These are phyloP conservation scores for Vigna trinervia DNA, from an alignment of 306 rosid species.

Conservation along the genomic window DNA sequence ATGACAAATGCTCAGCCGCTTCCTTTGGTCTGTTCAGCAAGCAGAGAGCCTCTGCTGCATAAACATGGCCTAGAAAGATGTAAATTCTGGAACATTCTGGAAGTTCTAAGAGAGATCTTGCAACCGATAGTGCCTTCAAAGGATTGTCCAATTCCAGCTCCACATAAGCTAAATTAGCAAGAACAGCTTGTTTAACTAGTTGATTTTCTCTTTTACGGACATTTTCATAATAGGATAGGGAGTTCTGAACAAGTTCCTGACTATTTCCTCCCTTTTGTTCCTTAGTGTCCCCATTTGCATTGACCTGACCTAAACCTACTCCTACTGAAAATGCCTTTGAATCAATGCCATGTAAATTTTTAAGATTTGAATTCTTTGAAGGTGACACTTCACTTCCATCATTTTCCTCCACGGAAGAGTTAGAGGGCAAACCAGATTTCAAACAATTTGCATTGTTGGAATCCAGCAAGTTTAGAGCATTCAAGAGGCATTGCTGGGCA, in stretches of 20 bases:
- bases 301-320: conserved; percentile 65
- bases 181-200: conserved; percentile 83
- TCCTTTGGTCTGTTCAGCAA: conserved; percentile 85
- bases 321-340: conserved; percentile 66
- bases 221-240: conserved; percentile 75
- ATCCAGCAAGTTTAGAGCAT: conserved; percentile 75
- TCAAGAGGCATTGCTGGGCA: conserved; percentile 82
- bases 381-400: conserved; percentile 65
- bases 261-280: conserved; percentile 85
- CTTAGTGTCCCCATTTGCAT: conserved; percentile 79
- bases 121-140: conserved; percentile 68
- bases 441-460: conserved; percentile 50
- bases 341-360: conserved; percentile 62
- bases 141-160: conserved; percentile 94
- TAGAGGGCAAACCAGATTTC: conserved; percentile 68
- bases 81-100: conserved; percentile 90
- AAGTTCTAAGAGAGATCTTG: conserved; percentile 74
- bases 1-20: conserved; percentile 76
- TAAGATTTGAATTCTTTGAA: conserved; percentile 67
- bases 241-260: conserved; percentile 88
- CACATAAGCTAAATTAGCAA: conserved; percentile 87
- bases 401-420: conserved; percentile 69
- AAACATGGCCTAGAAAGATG: conserved; percentile 77
- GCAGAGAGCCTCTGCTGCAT: conserved; percentile 98
- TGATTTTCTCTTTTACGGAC: conserved; percentile 71